These are phyloP conservation scores for Pythium insidiosum DNA, from an alignment of 352 stramenopile species.

Conservation along the genomic window DNA sequence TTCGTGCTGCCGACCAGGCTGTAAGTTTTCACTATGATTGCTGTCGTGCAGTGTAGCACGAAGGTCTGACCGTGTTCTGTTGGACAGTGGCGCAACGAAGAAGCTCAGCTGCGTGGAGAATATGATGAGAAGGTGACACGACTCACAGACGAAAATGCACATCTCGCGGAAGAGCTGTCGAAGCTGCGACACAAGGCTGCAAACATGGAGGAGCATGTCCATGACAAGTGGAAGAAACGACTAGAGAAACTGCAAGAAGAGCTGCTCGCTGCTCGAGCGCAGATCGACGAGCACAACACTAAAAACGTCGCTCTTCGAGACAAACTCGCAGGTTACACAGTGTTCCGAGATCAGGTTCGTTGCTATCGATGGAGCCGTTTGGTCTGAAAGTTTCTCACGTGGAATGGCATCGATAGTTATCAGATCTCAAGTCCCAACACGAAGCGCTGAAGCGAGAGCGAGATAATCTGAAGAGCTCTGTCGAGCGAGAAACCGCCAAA, in stretches of 20 bases:
- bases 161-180: conserved; percentile 38
- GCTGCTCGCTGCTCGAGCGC: conserved; percentile 49
- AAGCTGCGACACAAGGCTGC: conserved; percentile 51
- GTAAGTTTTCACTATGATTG: not conserved
- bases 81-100: conserved; percentile 65
- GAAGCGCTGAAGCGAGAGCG: conserved; percentile 41
- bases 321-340: conserved; percentile 48
- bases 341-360: conserved; percentile 64
- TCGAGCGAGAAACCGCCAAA: conserved; percentile 22
- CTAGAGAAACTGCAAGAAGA: conserved; percentile 60
- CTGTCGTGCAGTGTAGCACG: conserved; percentile 1
- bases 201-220: conserved; percentile 55
- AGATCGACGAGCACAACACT: conserved; percentile 66
- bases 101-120: conserved; percentile 36
- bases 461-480: conserved; percentile 36
- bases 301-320: conserved; percentile 75
- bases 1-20: not conserved
- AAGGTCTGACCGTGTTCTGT: too few relatives aligned
- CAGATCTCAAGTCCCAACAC: conserved; percentile 44
- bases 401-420: conserved; percentile 21
- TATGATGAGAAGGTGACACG: conserved; percentile 50
- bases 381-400: not conserved
- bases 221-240: conserved; percentile 75
- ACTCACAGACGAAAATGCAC: conserved; percentile 52
- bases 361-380: not conserved